A percentile compares a stretch with the other conserved stretches of the same genome.
Conservation (phyloP, 495 filamentous ascomycete genomes). For the Neurospora sublineolata region DNA sequence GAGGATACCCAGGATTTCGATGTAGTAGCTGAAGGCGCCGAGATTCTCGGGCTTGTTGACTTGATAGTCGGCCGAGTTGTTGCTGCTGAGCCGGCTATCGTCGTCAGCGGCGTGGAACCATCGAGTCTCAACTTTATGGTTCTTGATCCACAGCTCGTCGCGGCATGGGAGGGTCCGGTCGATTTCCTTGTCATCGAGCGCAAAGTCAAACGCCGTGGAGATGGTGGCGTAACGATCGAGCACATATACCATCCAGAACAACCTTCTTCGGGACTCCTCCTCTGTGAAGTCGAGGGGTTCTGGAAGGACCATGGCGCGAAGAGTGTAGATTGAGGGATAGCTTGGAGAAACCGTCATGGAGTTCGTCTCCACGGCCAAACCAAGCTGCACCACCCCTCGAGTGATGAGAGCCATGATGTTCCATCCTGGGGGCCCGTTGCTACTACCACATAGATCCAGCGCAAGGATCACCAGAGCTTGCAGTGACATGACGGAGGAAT, state of each 20-base stretch:
- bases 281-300: conserved; percentile 79
- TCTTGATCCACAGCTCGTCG: conserved; percentile 74
- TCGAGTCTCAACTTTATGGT: conserved; percentile 69
- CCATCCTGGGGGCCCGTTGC: conserved; percentile 79
- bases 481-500: conserved; percentile 75
- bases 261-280: conserved; percentile 66
- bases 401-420: conserved; percentile 81
- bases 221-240: conserved; percentile 82
- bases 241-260: conserved; percentile 91
- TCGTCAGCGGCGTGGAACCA: conserved; percentile 57
- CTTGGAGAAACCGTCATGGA: conserved; percentile 61
- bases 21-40: conserved; percentile 73
- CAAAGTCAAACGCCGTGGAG: conserved; percentile 82
- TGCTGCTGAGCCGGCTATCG: conserved; percentile 6
- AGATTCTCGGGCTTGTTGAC: conserved; percentile 67
- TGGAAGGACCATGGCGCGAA: conserved; percentile 68
- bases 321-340: conserved; percentile 74
- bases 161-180: conserved; percentile 77
- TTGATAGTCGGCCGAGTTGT: conserved; percentile 41
- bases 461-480: conserved; percentile 78
- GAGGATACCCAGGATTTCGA: conserved; percentile 76
- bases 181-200: conserved; percentile 76
- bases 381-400: conserved; percentile 72
- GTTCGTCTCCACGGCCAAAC: conserved; percentile 67
- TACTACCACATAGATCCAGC: conserved; percentile 64